Evolutionary conservation across 2,329 filamentous ascomycete species (phyloP).

Genomic region (Hypoxylon sp.): DNA sequence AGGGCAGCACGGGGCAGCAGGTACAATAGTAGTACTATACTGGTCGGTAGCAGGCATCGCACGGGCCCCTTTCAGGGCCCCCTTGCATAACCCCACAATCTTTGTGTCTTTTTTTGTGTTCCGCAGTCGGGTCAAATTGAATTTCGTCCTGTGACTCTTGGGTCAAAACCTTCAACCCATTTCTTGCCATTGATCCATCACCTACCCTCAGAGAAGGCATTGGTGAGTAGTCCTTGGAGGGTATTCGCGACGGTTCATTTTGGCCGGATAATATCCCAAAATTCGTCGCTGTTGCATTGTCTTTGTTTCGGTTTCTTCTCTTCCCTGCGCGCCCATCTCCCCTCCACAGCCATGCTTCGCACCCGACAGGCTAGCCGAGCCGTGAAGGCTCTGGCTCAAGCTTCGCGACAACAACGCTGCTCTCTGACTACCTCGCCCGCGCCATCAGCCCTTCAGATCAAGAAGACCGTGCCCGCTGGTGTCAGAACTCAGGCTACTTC

Average conservation of each 20-base stretch:
- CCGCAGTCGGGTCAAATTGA: conserved; percentile 40
- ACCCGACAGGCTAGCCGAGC: conserved; percentile 64
- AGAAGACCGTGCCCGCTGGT: conserved; percentile 59
- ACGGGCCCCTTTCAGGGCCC: conserved; percentile 13
- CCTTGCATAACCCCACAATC: conserved; percentile 43
- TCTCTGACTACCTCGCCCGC: conserved; percentile 60
- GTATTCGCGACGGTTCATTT: conserved; percentile 24
- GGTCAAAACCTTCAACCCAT: conserved; percentile 18
- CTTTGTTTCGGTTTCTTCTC: conserved; percentile 17
- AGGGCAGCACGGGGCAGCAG: conserved; percentile 3
- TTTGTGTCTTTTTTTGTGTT: conserved; percentile 43
- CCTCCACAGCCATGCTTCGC: conserved; percentile 63
- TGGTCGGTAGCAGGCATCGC: conserved; percentile 8
- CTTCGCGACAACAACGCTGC: conserved; percentile 56
- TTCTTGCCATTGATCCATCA: conserved; percentile 41
- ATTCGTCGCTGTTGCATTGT: background rate
- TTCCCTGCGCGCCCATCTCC: conserved; percentile 33
- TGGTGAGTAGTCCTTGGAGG: conserved; percentile 33
- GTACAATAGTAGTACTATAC: background rate
- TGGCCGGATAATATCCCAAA: conserved; percentile 11
- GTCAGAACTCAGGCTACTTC: conserved; percentile 66
- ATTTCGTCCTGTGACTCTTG: conserved; percentile 38
- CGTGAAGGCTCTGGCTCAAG: conserved; percentile 60
- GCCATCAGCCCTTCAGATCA: conserved; percentile 55
- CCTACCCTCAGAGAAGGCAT: conserved; percentile 24